phyloP scores from a whole-genome alignment of 306 rosid genomes.

The Alnus rubra region DNA sequence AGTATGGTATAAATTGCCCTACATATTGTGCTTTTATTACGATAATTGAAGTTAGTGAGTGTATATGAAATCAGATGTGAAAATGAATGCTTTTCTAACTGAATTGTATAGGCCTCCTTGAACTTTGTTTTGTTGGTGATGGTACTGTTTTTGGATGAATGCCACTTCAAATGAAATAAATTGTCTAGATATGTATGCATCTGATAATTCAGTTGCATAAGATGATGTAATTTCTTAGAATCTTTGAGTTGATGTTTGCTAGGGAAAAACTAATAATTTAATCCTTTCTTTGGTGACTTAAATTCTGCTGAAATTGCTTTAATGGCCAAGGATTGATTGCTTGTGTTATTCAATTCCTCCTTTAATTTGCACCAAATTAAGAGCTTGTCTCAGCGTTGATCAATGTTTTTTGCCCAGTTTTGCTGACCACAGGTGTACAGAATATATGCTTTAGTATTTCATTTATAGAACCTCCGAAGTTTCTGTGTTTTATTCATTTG shows the following conservation, averaged over 20 bases:
- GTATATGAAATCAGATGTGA: not conserved
- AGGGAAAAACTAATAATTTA: not conserved
- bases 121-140: not conserved
- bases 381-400: not conserved
- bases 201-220: not conserved
- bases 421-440: not conserved
- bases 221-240: not conserved
- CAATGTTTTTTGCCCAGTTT: not conserved
- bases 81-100: not conserved
- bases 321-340: not conserved
- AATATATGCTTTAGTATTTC: not conserved
- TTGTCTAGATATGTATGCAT: not conserved
- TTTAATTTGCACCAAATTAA: not conserved
- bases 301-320: not conserved
- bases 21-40: not conserved
- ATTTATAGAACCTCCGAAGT: not conserved
- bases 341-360: not conserved
- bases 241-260: not conserved
- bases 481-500: not conserved
- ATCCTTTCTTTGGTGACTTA: not conserved
- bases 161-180: not conserved
- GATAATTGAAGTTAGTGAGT: not conserved
- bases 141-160: not conserved
- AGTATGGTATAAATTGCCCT: not conserved
- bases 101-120: conserved; percentile 13